Evolutionary conservation across 768 basidiomycete genomes (phyloP).

Genomic region (Hygrophoropsis aurantiaca): DNA sequence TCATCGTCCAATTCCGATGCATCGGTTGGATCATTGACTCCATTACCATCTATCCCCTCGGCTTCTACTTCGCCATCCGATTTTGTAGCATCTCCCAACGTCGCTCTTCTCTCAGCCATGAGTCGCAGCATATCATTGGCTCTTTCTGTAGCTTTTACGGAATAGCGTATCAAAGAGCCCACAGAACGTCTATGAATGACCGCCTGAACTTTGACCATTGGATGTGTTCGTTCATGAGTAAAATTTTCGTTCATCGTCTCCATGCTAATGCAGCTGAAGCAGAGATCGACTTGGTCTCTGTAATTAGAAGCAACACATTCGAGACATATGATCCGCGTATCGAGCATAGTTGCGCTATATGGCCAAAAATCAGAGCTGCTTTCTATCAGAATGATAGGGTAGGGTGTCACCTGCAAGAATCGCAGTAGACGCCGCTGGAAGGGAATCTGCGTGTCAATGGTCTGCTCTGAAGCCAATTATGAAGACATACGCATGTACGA

Average conservation of each 20-base stretch:
- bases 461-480: neutral
- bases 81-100: neutral
- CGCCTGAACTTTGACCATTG: neutral
- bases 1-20: neutral
- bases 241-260: neutral
- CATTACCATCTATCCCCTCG: neutral
- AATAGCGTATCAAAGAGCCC: neutral
- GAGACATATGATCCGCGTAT: constrained; percentile 6
- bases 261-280: constrained; percentile 3
- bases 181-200: neutral
- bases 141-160: constrained; percentile 1
- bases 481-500: constrained; percentile 23
- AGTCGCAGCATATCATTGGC: constrained; percentile 2
- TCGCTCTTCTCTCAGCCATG: neutral
- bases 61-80: neutral
- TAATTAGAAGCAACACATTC: constrained; percentile 4
- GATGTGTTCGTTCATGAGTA: neutral
- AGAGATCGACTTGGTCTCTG: constrained; percentile 2
- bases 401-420: constrained; percentile 1
- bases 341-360: constrained; percentile 1
- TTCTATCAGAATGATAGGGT: no score
- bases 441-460: neutral
- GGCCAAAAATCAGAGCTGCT: no score
- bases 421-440: constrained; percentile 1
- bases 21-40: neutral